Conservation (phyloP, 2,329 filamentous ascomycete genomes). For the Colletotrichum lupini region DNA sequence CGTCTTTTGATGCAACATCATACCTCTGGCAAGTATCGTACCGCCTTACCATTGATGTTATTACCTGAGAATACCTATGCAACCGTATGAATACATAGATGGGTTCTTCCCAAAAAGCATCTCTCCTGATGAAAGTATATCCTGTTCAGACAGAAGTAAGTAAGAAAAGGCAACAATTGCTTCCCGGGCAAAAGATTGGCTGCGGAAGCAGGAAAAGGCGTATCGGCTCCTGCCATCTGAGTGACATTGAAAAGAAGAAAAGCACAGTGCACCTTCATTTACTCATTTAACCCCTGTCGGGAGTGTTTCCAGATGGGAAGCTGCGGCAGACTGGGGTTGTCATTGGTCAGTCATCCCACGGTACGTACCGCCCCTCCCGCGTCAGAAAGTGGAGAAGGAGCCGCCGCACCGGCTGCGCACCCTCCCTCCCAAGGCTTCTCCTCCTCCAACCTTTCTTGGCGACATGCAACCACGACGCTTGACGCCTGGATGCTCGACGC, state of each 20-base stretch:
- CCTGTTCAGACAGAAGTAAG: no score
- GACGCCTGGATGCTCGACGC: neutral
- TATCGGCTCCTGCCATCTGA: neutral
- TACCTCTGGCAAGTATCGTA: neutral
- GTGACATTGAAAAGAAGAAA: neutral
- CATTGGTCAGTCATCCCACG: neutral
- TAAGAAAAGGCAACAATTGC: neutral
- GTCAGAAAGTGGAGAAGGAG: neutral
- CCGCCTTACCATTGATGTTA: neutral
- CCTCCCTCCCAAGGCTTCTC: slow-evolving; percentile 11
- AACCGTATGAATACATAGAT: no score
- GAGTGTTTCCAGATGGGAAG: neutral
- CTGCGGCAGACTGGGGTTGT: neutral
- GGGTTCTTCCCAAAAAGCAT: no score
- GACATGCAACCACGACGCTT: neutral
- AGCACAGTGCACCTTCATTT: neutral
- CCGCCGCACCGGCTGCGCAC: slow-evolving; percentile 13
- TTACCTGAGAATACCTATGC: neutral
- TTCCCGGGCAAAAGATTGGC: neutral
- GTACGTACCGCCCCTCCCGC: neutral
- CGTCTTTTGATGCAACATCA: neutral
- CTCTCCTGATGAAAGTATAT: no score
- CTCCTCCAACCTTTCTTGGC: neutral
- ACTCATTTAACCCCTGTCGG: neutral
- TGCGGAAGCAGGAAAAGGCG: neutral